phyloP scores from a whole-genome alignment of 192 early-diverging fungal genomes.

The Gaertneriomyces semiglobifer region DNA sequence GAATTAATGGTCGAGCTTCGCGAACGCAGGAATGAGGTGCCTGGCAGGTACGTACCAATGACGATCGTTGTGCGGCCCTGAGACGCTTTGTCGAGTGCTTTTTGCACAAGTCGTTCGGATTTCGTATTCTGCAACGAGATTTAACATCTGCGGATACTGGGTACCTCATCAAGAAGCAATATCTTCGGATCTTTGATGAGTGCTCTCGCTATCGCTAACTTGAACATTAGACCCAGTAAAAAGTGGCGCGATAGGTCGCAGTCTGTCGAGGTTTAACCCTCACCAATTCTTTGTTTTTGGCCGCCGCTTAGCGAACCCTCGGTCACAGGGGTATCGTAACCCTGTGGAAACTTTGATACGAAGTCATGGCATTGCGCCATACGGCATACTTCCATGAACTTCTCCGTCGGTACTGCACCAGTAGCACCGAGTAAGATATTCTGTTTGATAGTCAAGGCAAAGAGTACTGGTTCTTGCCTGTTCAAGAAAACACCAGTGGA shows the following conservation, averaged over 20 bases:
- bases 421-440: slow-evolving; percentile 69
- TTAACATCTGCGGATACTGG: too few species aligned
- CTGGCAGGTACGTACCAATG: too few species aligned
- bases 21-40: too few species aligned
- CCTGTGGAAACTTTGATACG: slow-evolving; percentile 63
- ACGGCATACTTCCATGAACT: slow-evolving; percentile 62
- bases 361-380: slow-evolving; percentile 68
- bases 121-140: slow-evolving; percentile 80
- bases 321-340: slow-evolving; percentile 59
- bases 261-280: neutral
- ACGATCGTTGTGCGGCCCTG: slow-evolving; percentile 78
- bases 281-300: slow-evolving; percentile 23
- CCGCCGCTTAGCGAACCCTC: slow-evolving; percentile 12
- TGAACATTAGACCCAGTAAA: neutral
- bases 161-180: slow-evolving; percentile 81
- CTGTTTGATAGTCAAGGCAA: slow-evolving; percentile 79
- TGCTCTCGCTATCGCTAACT: slow-evolving; percentile 88
- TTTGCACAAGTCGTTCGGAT: slow-evolving; percentile 53
- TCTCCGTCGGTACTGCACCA: slow-evolving; percentile 49
- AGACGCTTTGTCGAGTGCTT: slow-evolving; percentile 73
- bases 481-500: slow-evolving; percentile 80
- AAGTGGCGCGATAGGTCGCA: slow-evolving; percentile 28
- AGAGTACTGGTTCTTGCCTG: slow-evolving; percentile 82
- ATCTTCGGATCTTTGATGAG: slow-evolving; percentile 82
- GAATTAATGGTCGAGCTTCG: too few species aligned